Base-by-base conservation (phyloP, 164 flowering plant genomes). In the Echeveria elegans region DNA sequence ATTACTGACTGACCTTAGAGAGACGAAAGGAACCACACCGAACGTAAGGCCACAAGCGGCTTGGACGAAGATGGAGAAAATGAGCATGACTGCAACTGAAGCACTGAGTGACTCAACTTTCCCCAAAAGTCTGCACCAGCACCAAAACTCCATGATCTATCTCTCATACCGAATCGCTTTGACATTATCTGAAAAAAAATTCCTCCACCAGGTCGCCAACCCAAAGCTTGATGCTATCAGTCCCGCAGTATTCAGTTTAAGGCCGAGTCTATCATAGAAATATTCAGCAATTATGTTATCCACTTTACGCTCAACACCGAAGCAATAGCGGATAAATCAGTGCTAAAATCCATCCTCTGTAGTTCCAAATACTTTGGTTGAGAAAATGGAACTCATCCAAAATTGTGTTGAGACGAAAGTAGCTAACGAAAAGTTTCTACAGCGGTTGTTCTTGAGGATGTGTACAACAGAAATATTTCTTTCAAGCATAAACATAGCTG, bases 301-400 rank as follows among this genome's bases (percentile, higher is more conserved):
- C 2, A 89, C 53, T 0, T 92, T 78, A 16, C 89, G 77, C 75
- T 92, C 97, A 26, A 92, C 96, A 14, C 97, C 97, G 47, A 92
- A 89, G 68, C 92, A 86, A 36, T 85, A 88, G 1, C 97, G 94
- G 66, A n/a, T 91, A 91, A 29, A 87, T 83, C 76, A 89, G 56
- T 5, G 87, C 92, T 71, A 88, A 69, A 21, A 92, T 85, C 96
- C 94, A 92, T 1, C 86, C 92, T 71, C 98, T 78, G 72, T 92
- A 92, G 66, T 92, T 92, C 96, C 93, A 1, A 90, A 88, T 0
- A 89, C 84, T 0, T 68, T 65, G 15, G 81, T 71, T 0, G 89
- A 83, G 77, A 91, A 89, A 89, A 89, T 85, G 53, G 94, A 83
- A 80, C 97, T 92, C 96, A 89, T 88, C 97, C 97, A 91, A 82